Evolutionary conservation across 257 asterid genomes (phyloP), one percentile per base, ranked within the genome.

Genomic region (Primulina tabacum): DNA sequence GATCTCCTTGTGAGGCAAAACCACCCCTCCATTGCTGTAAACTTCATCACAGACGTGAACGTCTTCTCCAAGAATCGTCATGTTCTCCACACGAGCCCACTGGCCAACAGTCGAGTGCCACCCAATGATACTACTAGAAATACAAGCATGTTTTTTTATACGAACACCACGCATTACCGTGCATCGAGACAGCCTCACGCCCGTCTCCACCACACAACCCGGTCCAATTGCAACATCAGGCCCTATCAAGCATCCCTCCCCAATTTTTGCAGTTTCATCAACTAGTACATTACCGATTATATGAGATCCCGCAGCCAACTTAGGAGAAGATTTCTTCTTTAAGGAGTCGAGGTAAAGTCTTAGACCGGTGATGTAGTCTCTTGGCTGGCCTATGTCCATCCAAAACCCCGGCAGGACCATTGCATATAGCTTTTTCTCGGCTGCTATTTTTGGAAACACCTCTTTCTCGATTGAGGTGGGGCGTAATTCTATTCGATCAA

Each of bases 321-420:
- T 83, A 1, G 89, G 77, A 53, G 96, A 81, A 2, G 90, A 78
- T 12, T 73, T 81, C 85, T 91, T 89, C 64, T 80, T 81, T 67
- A 91, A 68, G 62, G 97, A 91, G 61, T 82, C 92, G 14, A 91
- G 69, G 79, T 89, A 91, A 70, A 91, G 85, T 71, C 92, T 74
- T 70, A 91, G 80, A 65, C 97, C 96, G 4, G 88, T 81, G 55
- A 89, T 91, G 83, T 91, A 91, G 37, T 91, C 97, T 80, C 86
- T 82, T 4, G 97, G 98, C 80, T 92, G 98, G 18, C 96, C 97
- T 18, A 92, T 82, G 90, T 92, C 97, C 97, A 92, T 92, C 97
- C 96, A 92, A 67, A 92, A 92, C 7, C 97, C 96, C 0, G 97
- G 90, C 29, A 92, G 77, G 61, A 92, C 92, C 97, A 89, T 92